Base-by-base conservation (phyloP, 495 filamentous ascomycete genomes). In the Lineolata rhizophorae region DNA sequence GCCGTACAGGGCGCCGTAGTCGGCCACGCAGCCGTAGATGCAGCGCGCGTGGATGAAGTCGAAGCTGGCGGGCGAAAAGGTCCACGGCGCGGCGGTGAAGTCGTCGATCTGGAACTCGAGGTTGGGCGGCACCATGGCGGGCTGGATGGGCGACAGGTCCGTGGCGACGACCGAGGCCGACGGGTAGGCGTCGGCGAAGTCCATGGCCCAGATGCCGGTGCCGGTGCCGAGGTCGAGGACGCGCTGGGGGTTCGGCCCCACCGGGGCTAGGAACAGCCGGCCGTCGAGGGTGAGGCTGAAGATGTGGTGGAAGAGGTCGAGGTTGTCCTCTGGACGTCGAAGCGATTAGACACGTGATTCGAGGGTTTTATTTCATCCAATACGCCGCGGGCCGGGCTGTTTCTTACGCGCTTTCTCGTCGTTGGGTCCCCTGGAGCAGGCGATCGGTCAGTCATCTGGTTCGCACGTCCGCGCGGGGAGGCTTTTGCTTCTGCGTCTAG, bases 141-240 rank as follows among this genome's bases (percentile, higher is more conserved):
- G 18, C 22, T 36, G 20, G 14, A 21, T 38, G 17, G 35, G 36
- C 22, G 41, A 34, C 12, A 27, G 18, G 17, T 36, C 27, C 2
- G 35, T 33, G 12, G 5, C 15, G 12, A 35, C 24, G 39, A 28
- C 47, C 45, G n/a, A 49, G 41, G 22, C 48, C 44, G 26, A 30
- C 15, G 28, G 28, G 28, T 30, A 16, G 10, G 8, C 9, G 17
- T 30, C 28, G 6, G 28, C 28, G 28, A 30, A 9, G 17, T 30
- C 28, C 34, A 29, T 32, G 24, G 32, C 13, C 14, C 19, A 34
- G 21, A 29, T 45, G 37, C 48, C 59, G 2, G 59, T 63, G 1
- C 74, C 75, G 1, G 72, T 78, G 27, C 75, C 75, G 22, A 79
- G 43, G 40, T 81, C 75, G 6, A 79, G 54, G 14, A 73, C 62